Percentiles rank a stretch among this genome's conserved stretches.
These are phyloP conservation scores for Trichoderma breve DNA, from an alignment of 2,329 filamentous ascomycete species.

Conservation along the genomic window DNA sequence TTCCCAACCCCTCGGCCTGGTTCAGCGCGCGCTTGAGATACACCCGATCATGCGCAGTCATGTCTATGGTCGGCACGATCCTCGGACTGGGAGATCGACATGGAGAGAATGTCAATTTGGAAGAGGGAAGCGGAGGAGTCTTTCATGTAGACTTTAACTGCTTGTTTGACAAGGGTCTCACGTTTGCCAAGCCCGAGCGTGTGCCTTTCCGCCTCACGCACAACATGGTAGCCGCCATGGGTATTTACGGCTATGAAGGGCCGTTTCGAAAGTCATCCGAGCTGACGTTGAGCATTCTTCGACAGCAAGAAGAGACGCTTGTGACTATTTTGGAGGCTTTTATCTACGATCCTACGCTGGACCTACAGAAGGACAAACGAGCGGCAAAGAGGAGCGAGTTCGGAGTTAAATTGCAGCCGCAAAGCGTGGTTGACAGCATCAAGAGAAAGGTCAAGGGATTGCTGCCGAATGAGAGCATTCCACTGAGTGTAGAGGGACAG, in stretches of 20 bases:
- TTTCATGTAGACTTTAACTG: constrained; percentile 99
- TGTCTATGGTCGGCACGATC: constrained; percentile 99
- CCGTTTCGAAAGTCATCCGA: constrained; percentile 91
- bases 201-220: constrained; percentile 97
- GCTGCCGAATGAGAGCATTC: constrained; percentile 83
- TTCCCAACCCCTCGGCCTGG: constrained; percentile 90
- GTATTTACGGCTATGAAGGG: constrained; percentile 88
- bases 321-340: constrained; percentile 98
- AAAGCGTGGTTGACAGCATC: constrained; percentile 85
- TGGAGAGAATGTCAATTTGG: constrained; percentile 93
- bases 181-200: constrained; percentile 89
- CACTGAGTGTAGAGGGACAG: constrained; percentile 91
- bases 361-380: constrained; percentile 72
- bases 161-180: constrained; percentile 95
- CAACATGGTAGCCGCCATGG: constrained; percentile 98
- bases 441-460: constrained; percentile 81
- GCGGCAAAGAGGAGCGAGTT: constrained; percentile 36
- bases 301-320: constrained; percentile 90
- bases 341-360: constrained; percentile 92
- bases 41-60: constrained; percentile 91
- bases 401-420: constrained; percentile 52
- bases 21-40: constrained; percentile 86
- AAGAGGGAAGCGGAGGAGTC: constrained; percentile 88
- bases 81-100: constrained; percentile 92
- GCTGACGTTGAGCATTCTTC: constrained; percentile 76